Conservation (phyloP, 148 eudicot species). For the Salicornia ramosissima region DNA sequence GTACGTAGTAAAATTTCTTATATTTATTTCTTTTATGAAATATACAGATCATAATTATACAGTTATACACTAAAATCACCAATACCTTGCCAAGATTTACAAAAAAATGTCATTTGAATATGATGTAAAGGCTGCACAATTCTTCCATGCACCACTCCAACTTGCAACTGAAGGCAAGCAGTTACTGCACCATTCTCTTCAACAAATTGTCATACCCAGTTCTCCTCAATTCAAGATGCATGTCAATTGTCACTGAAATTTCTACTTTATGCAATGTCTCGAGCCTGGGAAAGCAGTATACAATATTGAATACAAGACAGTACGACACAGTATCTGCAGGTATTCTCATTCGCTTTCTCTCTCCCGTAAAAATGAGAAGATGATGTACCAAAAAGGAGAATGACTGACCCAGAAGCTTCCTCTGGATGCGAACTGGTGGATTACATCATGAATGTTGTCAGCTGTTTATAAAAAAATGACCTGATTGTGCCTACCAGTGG, state of each 20-base stretch:
- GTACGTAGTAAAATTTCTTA: too few relatives aligned
- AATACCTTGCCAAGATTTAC: neutral
- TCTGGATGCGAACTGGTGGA: neutral
- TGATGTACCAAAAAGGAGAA: too few relatives aligned
- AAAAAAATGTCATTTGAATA: neutral
- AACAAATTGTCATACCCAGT: neutral
- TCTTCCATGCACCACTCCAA: constrained; percentile 5
- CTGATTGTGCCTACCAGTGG: constrained; percentile 58
- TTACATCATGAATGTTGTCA: constrained; percentile 7
- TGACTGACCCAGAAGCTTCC: neutral
- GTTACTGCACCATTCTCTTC: constrained; percentile 5
- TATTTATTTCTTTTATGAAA: neutral
- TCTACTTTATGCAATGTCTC: neutral
- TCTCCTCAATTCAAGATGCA: neutral
- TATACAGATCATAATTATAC: constrained; percentile 7
- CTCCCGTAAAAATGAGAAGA: too few relatives aligned
- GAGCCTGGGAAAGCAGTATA: neutral
- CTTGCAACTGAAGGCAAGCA: constrained; percentile 9
- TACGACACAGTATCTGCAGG: constrained; percentile 9
- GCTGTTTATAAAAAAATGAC: neutral
- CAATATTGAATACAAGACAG: neutral
- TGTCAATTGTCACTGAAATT: neutral
- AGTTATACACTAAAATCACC: neutral
- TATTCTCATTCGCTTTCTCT: neutral
- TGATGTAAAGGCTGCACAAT: constrained; percentile 1